Evolutionary conservation across 1,139 yeast genomes (phyloP), one percentile per base, ranked within the genome.

Genomic region (Williopsis jadinii): DNA sequence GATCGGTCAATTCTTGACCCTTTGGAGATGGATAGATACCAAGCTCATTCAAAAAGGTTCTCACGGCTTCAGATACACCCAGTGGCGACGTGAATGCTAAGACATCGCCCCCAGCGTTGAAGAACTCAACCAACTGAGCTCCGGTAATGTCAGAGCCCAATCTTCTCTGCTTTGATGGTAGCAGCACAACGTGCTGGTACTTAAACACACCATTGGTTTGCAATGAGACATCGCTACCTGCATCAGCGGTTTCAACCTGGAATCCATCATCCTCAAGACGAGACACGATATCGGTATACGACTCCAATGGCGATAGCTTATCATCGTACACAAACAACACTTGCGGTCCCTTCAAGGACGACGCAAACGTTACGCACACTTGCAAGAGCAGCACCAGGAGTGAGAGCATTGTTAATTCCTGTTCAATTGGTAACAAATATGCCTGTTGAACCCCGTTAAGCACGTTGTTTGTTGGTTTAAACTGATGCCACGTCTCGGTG

Each of bases 21-120:
- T 79, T 83, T 44, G 96, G 95, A 34, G 95, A 74, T 45, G 96
- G 86, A 55, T 71, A 77, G 41, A 94, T 80, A 28, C 96, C 98
- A 51, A 88, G 64, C 60, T 90, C 90, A 53, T 80, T 77, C 54
- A 86, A 72, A 54, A 84, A 82, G 6, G 73, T 66, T 46, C 88
- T 75, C 29, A 83, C 63, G 19, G 82, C 75, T 37, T 84, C 88
- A 28, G 94, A 85, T 27, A 79, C 67, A n/a, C 82, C 82, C 27
- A 55, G 52, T 28, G 80, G 70, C 15, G 72, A 64, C 0, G 80
- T 71, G 28, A 87, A 67, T 14, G 82, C 75, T 29, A 92, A 58
- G 12, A 92, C 59, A 58, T 88, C 84, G 45, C 97, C 97, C 35
- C 90, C 85, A 14, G 67, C 67, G 36, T 58, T 60, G 54, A 81